Evolutionary conservation across 139 green algal genomes (phyloP).

Genomic region (Asterochloris sp.): DNA sequence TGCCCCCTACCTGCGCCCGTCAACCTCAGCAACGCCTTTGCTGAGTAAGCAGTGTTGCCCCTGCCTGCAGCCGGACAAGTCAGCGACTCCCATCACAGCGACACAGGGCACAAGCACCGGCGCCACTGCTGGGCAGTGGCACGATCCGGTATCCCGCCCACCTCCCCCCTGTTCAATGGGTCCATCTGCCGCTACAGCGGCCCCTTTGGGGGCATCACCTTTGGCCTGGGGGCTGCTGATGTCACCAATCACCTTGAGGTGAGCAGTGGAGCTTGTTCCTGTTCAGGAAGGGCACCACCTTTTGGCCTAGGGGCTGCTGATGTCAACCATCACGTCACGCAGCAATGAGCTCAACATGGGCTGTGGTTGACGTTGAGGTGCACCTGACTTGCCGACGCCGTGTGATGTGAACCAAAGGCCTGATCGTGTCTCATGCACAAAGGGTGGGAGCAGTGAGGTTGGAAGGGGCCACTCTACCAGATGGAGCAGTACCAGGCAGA

Average conservation of each 20-base stretch:
- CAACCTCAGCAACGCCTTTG: background rate
- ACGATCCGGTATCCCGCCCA: conserved; percentile 72
- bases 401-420: background rate
- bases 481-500: background rate
- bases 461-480: background rate
- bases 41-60: background rate
- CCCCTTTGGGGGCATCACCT: background rate
- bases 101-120: conserved; percentile 20
- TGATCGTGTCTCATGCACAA: background rate
- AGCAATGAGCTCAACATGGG: too few relatives aligned
- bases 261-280: too few relatives aligned
- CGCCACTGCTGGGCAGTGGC: conserved; percentile 36
- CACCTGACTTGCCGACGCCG: background rate
- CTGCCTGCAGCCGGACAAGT: background rate
- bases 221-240: background rate
- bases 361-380: background rate
- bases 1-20: background rate
- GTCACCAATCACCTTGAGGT: background rate
- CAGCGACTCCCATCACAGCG: conserved; percentile 5
- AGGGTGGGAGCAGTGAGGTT: background rate
- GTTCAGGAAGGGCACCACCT: too few relatives aligned
- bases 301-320: too few relatives aligned
- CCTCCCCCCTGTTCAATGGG: conserved; percentile 77
- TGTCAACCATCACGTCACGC: too few relatives aligned
- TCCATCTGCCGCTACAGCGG: conserved; percentile 58